A percentile compares a stretch with the other conserved stretches of the same genome.
These are phyloP conservation scores for Diospyros kaki DNA, from an alignment of 148 eudicot species.

Conservation along the genomic window DNA sequence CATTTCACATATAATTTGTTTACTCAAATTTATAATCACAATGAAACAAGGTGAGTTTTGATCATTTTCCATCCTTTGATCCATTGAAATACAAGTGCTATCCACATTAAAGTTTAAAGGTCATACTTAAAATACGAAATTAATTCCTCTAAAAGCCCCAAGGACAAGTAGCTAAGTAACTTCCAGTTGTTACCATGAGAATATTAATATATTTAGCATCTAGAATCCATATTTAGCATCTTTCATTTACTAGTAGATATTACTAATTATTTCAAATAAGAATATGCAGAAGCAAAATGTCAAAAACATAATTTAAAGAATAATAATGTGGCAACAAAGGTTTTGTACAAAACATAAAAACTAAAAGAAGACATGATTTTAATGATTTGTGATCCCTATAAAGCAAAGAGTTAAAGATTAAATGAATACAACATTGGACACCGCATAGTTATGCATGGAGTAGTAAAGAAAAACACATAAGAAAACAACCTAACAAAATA, in stretches of 20 bases:
- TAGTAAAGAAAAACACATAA: background rate
- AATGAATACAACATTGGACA: background rate
- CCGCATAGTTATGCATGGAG: background rate
- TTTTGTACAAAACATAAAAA: no score
- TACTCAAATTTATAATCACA: background rate
- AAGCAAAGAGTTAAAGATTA: background rate
- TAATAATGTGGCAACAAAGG: background rate
- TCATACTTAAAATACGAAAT: background rate
- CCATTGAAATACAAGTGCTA: background rate
- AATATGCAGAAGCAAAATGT: background rate
- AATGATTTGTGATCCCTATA: no score
- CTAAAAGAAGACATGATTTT: no score
- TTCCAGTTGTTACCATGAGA: background rate
- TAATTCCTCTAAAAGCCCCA: background rate
- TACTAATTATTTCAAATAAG: no score
- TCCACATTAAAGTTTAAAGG: background rate
- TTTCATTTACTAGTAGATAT: background rate
- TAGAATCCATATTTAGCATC: background rate
- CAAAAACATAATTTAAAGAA: background rate
- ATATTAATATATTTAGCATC: background rate
- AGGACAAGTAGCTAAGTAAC: background rate
- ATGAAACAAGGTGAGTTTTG: background rate
- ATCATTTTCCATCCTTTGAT: no score
- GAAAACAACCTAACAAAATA: background rate
- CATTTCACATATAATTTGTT: background rate